A percentile compares a stretch with the other conserved stretches of the same genome.
These are phyloP conservation scores for Botrytis byssoidea DNA, from an alignment of 2,329 filamentous ascomycete species.

Conservation along the genomic window DNA sequence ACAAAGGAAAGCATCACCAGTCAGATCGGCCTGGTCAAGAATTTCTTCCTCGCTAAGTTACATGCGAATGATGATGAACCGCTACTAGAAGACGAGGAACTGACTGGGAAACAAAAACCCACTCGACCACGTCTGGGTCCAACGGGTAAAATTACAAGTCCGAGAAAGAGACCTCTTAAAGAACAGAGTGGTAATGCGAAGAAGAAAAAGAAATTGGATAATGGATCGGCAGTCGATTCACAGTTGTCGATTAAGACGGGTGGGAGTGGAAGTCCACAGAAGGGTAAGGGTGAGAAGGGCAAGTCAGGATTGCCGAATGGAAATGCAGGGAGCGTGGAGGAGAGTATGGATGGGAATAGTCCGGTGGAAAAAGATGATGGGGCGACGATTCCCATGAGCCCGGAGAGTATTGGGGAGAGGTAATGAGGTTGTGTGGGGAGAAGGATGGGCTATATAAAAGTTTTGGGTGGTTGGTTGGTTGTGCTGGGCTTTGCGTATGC, in stretches of 20 bases:
- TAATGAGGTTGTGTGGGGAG: neutral
- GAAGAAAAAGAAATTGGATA: conserved; percentile 81
- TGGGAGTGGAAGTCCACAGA: conserved; percentile 42
- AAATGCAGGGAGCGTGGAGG: conserved; percentile 55
- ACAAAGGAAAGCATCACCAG: conserved; percentile 73
- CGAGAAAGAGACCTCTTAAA: conserved; percentile 77
- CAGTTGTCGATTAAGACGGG: conserved; percentile 35
- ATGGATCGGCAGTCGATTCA: conserved; percentile 39
- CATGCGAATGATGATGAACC: conserved; percentile 79
- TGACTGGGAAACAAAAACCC: conserved; percentile 81
- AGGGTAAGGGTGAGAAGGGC: conserved; percentile 50
- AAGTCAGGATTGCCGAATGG: conserved; percentile 40
- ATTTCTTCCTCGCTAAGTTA: conserved; percentile 88
- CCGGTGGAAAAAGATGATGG: conserved; percentile 67
- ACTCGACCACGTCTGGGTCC: conserved; percentile 62
- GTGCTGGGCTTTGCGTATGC: neutral
- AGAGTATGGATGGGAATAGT: conserved; percentile 52
- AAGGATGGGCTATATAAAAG: conserved; percentile 9
- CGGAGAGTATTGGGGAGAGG: conserved; percentile 56
- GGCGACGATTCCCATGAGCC: conserved; percentile 77
- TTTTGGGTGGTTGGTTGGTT: neutral
- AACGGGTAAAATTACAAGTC: conserved; percentile 82
- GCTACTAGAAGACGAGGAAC: conserved; percentile 88
- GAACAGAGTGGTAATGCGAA: conserved; percentile 82
- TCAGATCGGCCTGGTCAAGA: conserved; percentile 84